Evolutionary conservation across 1,139 yeast species (phyloP), one percentile per base, ranked within the genome.

Genomic region (Scheffersomyces lignicola): DNA sequence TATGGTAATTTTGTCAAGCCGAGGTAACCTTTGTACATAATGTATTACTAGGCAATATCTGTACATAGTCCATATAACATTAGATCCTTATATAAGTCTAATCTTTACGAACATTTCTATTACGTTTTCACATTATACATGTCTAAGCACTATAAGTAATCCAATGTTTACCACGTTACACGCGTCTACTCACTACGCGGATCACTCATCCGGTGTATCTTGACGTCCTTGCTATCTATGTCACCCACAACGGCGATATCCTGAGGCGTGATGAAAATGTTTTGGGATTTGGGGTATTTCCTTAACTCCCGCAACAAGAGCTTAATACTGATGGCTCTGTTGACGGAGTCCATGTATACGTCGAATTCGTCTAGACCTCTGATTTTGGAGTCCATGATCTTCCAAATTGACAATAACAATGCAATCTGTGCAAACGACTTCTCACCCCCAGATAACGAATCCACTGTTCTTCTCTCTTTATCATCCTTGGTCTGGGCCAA

Each of bases 311-410:
- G 75, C 37, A 89, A 69, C 52, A 94, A 80, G 47, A 90, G 65
- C 37, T 77, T 73, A 53, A 94, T 80, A 44, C 96, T 89, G 36
- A 85, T 78, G 31, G 83, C 74, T 47, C 98, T 75, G 52, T 90
- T 90, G 18, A 88, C 87, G 32, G 90, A 88, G 58, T 94, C 99
- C 98, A 94, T 92, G 51, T 83, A 94, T 20, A 94, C 98, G 62
- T 94, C 99, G 57, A 92, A 94, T 58, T 94, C 99, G 60, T 94
- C 99, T 40, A 94, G 65, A 0, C 97, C 97, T 41, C 95, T 75
- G 15, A 94, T 75, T 40, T 83, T 78, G 0, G 95, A 82, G 39
- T 84, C 80, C 96, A 92, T 89, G 17, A 88, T 83, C 43, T 80
- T 80, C 99, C 99, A 94, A 30, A 95, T 85, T 0, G 97, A 85